Percentiles rank a stretch among this genome's conserved stretches.
These are phyloP conservation scores for Trichaptum fuscoviolaceum DNA, from an alignment of 768 basidiomycete genomes.

Conservation along the genomic window DNA sequence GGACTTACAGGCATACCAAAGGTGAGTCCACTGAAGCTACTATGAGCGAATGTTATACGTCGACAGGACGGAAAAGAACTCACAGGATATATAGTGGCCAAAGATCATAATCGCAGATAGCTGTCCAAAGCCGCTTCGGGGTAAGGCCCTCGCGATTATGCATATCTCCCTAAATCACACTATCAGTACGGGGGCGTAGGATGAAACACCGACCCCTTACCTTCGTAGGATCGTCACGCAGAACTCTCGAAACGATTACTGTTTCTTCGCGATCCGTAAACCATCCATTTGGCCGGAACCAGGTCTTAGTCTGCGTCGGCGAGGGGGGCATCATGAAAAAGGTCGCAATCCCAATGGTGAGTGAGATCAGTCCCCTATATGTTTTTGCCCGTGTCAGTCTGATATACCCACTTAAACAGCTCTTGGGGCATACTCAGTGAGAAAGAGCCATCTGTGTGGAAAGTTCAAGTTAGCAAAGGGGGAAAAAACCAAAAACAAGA, in stretches of 20 bases:
- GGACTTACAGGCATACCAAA: slow-evolving; percentile 46
- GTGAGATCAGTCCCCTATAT: slow-evolving; percentile 39
- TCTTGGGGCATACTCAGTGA: slow-evolving; percentile 37
- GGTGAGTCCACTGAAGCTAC: slow-evolving; percentile 30
- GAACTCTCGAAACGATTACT: slow-evolving; percentile 53
- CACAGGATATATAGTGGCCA: slow-evolving; percentile 65
- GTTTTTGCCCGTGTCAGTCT: not conserved
- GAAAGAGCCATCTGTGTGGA: slow-evolving; percentile 46
- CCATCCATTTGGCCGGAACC: slow-evolving; percentile 60
- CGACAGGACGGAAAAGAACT: not conserved
- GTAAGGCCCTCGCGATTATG: slow-evolving; percentile 62
- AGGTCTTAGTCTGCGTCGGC: slow-evolving; percentile 52
- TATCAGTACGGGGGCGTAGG: not conserved
- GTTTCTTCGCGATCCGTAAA: slow-evolving; percentile 57
- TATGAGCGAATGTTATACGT: slow-evolving; percentile 7
- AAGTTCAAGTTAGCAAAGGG: not conserved
- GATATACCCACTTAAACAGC: not conserved
- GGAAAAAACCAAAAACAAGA: slow-evolving; percentile 8
- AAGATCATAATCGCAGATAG: slow-evolving; percentile 55
- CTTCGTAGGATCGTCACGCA: slow-evolving; percentile 52
- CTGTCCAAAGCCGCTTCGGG: slow-evolving; percentile 43
- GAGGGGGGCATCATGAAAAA: slow-evolving; percentile 59
- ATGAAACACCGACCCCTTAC: not conserved
- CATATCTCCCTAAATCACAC: slow-evolving; percentile 47
- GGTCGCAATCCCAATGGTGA: slow-evolving; percentile 44